Percentiles rank a stretch among this genome's conserved stretches.
Evolutionary conservation across 1,139 yeast species (phyloP).

Genomic region (Suhomyces kunorum): DNA sequence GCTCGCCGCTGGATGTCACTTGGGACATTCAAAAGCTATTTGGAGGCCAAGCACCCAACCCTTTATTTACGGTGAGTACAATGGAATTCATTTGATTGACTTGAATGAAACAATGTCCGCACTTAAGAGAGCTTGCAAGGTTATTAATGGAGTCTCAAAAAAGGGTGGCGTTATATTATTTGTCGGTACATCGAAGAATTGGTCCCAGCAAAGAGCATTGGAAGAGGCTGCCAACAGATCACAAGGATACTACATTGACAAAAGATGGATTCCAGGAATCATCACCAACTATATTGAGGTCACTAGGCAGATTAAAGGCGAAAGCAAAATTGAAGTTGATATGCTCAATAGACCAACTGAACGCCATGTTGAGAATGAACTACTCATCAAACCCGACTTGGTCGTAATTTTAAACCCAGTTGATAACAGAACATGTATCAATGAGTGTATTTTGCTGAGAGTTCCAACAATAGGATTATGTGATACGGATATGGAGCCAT

Average conservation of each 20-base stretch:
- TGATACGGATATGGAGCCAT: conserved; percentile 92
- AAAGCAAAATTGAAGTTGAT: conserved; percentile 48
- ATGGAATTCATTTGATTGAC: conserved; percentile 87
- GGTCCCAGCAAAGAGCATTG: conserved; percentile 66
- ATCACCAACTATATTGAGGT: conserved; percentile 82
- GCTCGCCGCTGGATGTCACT: conserved; percentile 90
- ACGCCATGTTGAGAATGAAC: conserved; percentile 50
- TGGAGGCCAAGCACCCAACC: conserved; percentile 90
- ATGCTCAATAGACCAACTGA: conserved; percentile 52
- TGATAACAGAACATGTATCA: conserved; percentile 78
- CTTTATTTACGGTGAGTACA: conserved; percentile 81
- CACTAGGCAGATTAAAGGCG: conserved; percentile 71
- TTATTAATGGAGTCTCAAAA: conserved; percentile 76
- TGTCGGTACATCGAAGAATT: conserved; percentile 80
- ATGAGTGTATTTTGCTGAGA: conserved; percentile 79
- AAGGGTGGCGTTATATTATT: conserved; percentile 84
- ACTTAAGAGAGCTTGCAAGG: conserved; percentile 77
- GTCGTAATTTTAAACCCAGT: conserved; percentile 85
- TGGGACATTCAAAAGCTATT: conserved; percentile 82
- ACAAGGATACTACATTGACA: conserved; percentile 77
- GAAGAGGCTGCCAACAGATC: conserved; percentile 78
- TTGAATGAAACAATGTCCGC: conserved; percentile 76
- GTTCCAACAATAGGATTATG: conserved; percentile 93
- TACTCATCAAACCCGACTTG: conserved; percentile 79
- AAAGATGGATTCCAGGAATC: conserved; percentile 95